Evolutionary conservation across 2,329 filamentous ascomycete genomes (phyloP), one percentile per base, ranked within the genome.

Genomic region (Penicillium sp.): DNA sequence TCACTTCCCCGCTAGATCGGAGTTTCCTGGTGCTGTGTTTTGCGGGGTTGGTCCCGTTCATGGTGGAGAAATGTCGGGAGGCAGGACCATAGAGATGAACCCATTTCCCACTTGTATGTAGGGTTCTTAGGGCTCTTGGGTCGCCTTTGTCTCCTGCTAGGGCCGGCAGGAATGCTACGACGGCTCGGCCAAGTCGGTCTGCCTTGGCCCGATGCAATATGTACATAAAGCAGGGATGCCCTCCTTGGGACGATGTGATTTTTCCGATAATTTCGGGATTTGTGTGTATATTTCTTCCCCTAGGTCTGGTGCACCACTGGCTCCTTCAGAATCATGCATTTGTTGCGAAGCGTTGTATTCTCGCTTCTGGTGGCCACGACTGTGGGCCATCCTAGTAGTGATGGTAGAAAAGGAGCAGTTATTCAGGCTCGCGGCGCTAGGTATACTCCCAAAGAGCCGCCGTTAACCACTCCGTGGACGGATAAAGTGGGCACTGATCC

Each of bases 381-480:
- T 32, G 7, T 57, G 24, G 58, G 57, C 24, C 29, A 32, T 15
- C 53, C 57, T 25, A 46, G 41, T 3, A 43, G 29, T 27, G 33
- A 42, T 6, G 42, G 15, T 15, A 42, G 15, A 9, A 29, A 15
- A 25, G 9, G 23, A 12, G 23, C 39, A 15, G 39, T 28, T 31
- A 52, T 52, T 9, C 49, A 57, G 39, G 39, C 42, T 58, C 62
- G 42, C 35, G 49, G 53, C 29, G 37, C 49, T 8, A 66, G 56
- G 1, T 73, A 79, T 67, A 50, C 66, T 28, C 58, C 66, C 2
- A 66, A 75, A 41, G 50, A 65, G 25, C 71, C 72, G n/a, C 73
- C 72, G 3, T 58, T 75, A 41, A 68, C 66, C 12, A 76, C 72
- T 1, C 59, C 64, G 8, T 78, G 75, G 75, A 78, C 75, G 0